phyloP scores from a whole-genome alignment of 2,329 filamentous ascomycete genomes.

The Penicillium sp. region DNA sequence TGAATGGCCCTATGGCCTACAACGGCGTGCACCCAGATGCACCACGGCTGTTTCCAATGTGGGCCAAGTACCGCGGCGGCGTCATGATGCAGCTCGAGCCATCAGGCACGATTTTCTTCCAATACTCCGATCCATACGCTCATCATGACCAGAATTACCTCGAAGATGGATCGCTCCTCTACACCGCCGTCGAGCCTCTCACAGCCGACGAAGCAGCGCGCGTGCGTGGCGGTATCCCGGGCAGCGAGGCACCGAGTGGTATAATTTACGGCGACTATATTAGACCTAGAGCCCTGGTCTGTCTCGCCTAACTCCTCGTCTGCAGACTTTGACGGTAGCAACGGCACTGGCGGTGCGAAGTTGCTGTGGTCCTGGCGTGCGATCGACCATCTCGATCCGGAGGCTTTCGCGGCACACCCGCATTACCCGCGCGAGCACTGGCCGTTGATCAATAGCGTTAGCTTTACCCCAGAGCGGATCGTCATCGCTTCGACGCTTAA shows the following conservation, averaged over 20 bases:
- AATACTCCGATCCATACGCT: constrained; percentile 46
- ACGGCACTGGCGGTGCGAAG: constrained; percentile 33
- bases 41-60: constrained; percentile 47
- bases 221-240: constrained; percentile 46
- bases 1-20: constrained; percentile 49
- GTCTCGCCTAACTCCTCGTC: constrained; percentile 21
- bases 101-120: constrained; percentile 41
- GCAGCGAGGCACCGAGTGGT: constrained; percentile 34
- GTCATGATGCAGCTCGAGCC: constrained; percentile 48
- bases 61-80: constrained; percentile 51
- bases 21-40: constrained; percentile 46
- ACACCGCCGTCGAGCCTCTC: constrained; percentile 47
- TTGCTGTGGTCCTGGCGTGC: constrained; percentile 50
- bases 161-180: constrained; percentile 47
- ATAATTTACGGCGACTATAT: constrained; percentile 45
- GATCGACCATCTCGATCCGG: constrained; percentile 44
- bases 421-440: constrained; percentile 42
- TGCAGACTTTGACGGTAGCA: constrained; percentile 21
- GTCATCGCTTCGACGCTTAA: constrained; percentile 49
- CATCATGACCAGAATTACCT: constrained; percentile 53
- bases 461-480: constrained; percentile 41
- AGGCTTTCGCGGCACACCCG: constrained; percentile 44
- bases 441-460: constrained; percentile 50
- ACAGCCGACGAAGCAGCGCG: constrained; percentile 37
- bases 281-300: constrained; percentile 42